phyloP scores from a whole-genome alignment of 768 basidiomycete genomes.

The Daedaleopsis sinensis region DNA sequence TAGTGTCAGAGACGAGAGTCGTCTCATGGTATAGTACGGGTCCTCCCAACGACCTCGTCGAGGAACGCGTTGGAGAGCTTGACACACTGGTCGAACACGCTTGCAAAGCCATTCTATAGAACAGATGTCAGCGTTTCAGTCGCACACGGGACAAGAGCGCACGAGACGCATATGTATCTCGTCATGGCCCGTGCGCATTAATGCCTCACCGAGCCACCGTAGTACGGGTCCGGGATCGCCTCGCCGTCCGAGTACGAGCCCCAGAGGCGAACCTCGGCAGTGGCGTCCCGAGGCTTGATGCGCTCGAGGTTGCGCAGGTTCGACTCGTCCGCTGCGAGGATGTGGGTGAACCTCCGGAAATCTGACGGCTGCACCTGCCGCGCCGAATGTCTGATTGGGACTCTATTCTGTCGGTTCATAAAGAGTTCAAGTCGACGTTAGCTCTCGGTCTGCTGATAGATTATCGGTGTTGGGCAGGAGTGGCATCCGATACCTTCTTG shows the following conservation, averaged over 20 bases:
- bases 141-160: neutral
- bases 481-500: conserved; percentile 51
- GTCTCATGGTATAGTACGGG: neutral
- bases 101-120: conserved; percentile 71
- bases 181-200: neutral
- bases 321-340: conserved; percentile 81
- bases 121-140: neutral
- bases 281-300: conserved; percentile 49
- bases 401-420: conserved; percentile 51
- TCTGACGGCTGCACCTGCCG: conserved; percentile 68
- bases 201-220: conserved; percentile 64
- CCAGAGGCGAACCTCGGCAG: conserved; percentile 75
- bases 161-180: neutral
- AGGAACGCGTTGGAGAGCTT: conserved; percentile 78
- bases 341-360: conserved; percentile 78
- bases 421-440: no score
- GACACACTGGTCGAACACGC: conserved; percentile 77
- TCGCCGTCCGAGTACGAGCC: conserved; percentile 74
- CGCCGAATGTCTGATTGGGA: conserved; percentile 71
- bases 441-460: neutral
- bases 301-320: conserved; percentile 68
- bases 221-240: conserved; percentile 86
- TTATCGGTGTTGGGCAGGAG: neutral
- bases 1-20: no score
- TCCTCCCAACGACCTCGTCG: conserved; percentile 55